A percentile compares a stretch with the other conserved stretches of the same genome.
phyloP scores from a whole-genome alignment of 345 rosid genomes.

The Eucalyptus globulus region DNA sequence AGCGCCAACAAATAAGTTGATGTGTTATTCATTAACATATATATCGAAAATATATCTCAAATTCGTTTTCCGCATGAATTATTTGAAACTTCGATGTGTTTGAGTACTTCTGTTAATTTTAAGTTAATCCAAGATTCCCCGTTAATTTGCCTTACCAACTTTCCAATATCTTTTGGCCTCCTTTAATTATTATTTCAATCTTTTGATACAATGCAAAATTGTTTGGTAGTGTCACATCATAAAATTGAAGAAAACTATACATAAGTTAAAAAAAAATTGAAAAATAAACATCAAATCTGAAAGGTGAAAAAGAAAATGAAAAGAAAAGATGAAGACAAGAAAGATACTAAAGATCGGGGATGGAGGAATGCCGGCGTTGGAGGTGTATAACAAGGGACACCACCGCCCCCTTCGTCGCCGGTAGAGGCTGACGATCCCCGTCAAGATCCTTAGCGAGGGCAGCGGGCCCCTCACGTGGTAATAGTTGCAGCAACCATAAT shows the following conservation, averaged over 20 bases:
- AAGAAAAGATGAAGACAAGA: not conserved
- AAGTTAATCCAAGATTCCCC: no score
- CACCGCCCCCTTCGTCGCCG: not conserved
- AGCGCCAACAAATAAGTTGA: accelerated
- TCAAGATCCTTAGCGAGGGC: not conserved
- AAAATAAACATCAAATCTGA: not conserved
- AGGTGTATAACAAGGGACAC: not conserved
- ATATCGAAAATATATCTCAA: no score
- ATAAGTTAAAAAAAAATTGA: not conserved
- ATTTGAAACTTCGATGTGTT: not conserved
- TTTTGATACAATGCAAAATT: not conserved
- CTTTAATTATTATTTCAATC: not conserved
- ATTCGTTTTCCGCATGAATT: accelerated
- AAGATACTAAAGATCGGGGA: not conserved
- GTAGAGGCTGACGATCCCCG: not conserved
- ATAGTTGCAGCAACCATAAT: not conserved
- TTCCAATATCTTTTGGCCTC: not conserved
- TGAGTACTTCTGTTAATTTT: not conserved
- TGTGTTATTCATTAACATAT: not conserved
- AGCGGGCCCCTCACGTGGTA: not conserved
- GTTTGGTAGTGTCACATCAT: not conserved
- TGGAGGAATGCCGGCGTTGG: not conserved
- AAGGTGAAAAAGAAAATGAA: not conserved
- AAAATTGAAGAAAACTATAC: not conserved
- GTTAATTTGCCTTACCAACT: not conserved